A percentile compares a stretch with the other conserved stretches of the same genome.
Evolutionary conservation across 257 asterid genomes (phyloP).

Genomic region (Solanum dulcamara): DNA sequence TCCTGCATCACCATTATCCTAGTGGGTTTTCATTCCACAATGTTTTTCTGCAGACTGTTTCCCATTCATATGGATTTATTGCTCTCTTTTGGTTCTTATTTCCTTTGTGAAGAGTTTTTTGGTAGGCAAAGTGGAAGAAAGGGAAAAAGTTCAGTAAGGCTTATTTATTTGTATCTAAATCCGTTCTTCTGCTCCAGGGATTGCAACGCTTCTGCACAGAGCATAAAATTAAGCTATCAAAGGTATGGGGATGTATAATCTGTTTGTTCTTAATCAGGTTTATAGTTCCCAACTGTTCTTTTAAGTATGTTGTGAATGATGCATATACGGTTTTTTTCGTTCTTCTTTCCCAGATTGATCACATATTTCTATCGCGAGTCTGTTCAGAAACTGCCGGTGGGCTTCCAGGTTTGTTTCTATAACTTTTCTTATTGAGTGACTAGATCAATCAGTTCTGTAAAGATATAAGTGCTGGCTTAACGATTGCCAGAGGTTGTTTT

Average conservation of each 20-base stretch:
- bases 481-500: background rate
- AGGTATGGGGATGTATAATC: slow-evolving; percentile 30
- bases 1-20: background rate
- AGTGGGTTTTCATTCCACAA: background rate
- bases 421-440: background rate
- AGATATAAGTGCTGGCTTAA: background rate
- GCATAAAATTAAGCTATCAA: slow-evolving; percentile 84
- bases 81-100: background rate
- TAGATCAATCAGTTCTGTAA: background rate
- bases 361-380: slow-evolving; percentile 87
- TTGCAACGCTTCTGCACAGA: slow-evolving; percentile 95
- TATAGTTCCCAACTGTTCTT: background rate
- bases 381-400: slow-evolving; percentile 99
- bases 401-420: slow-evolving; percentile 59
- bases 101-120: background rate
- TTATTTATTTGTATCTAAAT: background rate
- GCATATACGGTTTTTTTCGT: background rate
- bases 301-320: background rate
- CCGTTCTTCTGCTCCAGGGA: slow-evolving; percentile 43
- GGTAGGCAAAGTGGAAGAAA: background rate
- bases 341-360: slow-evolving; percentile 65
- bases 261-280: too few species aligned
- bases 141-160: background rate
- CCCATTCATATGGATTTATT: background rate
- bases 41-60: background rate